Conservation (phyloP, 306 rosid species). For the Vigna nakashimae region DNA sequence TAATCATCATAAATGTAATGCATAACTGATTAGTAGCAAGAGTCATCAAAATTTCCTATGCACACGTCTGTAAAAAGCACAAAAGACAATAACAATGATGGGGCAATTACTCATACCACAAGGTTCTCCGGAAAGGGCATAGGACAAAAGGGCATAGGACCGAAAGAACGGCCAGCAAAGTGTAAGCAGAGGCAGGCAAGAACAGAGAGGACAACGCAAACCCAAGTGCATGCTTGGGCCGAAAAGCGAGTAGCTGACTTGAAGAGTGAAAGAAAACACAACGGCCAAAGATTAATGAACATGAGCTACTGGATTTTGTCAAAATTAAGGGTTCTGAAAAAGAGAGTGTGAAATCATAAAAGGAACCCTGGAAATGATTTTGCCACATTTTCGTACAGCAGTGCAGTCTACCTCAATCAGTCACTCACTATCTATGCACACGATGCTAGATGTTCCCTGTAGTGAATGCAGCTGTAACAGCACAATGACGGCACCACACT, state of each 20-base stretch:
- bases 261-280: background rate
- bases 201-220: background rate
- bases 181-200: slow-evolving; percentile 1
- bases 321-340: background rate
- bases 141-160: background rate
- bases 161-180: background rate
- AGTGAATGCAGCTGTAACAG: background rate
- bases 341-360: background rate
- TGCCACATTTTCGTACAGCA: background rate
- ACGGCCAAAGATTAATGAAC: background rate
- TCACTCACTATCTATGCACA: background rate
- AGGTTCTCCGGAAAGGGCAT: background rate
- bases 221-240: background rate
- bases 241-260: background rate
- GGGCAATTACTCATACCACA: too few species aligned
- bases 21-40: background rate
- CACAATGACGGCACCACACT: background rate
- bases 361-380: background rate
- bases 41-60: background rate
- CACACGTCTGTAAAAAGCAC: background rate
- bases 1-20: background rate
- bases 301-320: background rate
- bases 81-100: too few species aligned
- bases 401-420: background rate
- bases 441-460: background rate